phyloP scores from a whole-genome alignment of 139 green algal genomes.

The Volvox reticuliferus region DNA sequence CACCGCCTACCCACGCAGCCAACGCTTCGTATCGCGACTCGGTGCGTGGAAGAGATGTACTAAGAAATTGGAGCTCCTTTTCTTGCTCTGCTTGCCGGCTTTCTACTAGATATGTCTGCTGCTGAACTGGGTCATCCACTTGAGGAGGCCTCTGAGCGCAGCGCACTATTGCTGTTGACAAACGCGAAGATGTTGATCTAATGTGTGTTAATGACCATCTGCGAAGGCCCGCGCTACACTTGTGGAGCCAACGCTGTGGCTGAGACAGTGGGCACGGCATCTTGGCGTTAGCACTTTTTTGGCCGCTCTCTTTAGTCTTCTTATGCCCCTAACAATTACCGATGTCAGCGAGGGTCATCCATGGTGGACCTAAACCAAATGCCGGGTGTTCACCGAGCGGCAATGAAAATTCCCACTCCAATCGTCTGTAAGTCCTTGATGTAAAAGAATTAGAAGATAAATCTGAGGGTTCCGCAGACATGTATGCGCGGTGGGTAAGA shows the following conservation, averaged over 20 bases:
- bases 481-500: too few relatives aligned
- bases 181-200: not conserved
- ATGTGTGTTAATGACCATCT: not conserved
- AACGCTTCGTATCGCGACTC: conserved; percentile 63
- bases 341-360: too few relatives aligned
- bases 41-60: conserved; percentile 40
- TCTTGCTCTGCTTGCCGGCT: conserved; percentile 55
- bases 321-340: too few relatives aligned
- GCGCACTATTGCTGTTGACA: not conserved
- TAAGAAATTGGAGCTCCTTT: conserved; percentile 52
- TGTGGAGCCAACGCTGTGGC: not conserved
- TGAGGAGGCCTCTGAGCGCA: conserved; percentile 20
- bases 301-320: not conserved
- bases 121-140: conserved; percentile 13
- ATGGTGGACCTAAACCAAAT: too few relatives aligned
- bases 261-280: conserved; percentile 15
- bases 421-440: too few relatives aligned
- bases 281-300: not conserved
- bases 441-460: too few relatives aligned
- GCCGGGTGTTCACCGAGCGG: too few relatives aligned
- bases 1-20: conserved; percentile 71
- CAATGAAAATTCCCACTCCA: too few relatives aligned
- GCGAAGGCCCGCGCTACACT: not conserved
- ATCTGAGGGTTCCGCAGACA: too few relatives aligned
- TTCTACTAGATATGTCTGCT: not conserved